These are phyloP conservation scores for Torulaspora pretoriensis DNA, from an alignment of 1,139 yeast genomes.

Conservation along the genomic window DNA sequence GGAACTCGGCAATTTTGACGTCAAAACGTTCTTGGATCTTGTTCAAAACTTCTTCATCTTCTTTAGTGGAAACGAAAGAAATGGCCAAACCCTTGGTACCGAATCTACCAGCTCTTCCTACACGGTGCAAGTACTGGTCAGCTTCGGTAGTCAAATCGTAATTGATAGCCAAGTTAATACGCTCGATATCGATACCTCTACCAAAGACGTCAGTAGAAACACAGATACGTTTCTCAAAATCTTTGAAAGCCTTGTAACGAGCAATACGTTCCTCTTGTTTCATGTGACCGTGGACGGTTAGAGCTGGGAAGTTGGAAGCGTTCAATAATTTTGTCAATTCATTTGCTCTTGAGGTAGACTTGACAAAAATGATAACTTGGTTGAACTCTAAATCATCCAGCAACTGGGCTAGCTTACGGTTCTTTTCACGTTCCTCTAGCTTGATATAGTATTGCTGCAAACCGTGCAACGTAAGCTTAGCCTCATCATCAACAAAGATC, in stretches of 20 bases:
- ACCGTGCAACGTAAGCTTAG: conserved; percentile 96
- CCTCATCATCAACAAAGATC: conserved; percentile 96
- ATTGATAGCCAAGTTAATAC: conserved; percentile 96
- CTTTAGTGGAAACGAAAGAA: conserved; percentile 80
- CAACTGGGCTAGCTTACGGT: conserved; percentile 86
- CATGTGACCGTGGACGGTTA: conserved; percentile 93
- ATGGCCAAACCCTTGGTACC: conserved; percentile 98
- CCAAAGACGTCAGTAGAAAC: conserved; percentile 98
- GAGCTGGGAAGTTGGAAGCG: conserved; percentile 95
- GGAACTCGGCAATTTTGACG: conserved; percentile 90
- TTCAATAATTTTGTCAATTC: conserved; percentile 85
- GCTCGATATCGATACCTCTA: conserved; percentile 98
- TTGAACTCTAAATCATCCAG: conserved; percentile 94
- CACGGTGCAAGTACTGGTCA: conserved; percentile 97
- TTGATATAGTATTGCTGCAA: conserved; percentile 94
- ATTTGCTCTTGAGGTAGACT: conserved; percentile 86
- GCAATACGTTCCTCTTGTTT: conserved; percentile 98
- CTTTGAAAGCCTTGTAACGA: conserved; percentile 93
- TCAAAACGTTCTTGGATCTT: conserved; percentile 97
- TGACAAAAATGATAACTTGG: conserved; percentile 96
- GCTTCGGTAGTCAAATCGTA: conserved; percentile 88
- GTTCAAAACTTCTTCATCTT: conserved; percentile 84
- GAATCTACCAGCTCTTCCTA: conserved; percentile 99
- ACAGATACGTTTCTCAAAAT: conserved; percentile 97
- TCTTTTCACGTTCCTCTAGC: conserved; percentile 86